These are phyloP conservation scores for Zymoseptoria crescenta DNA, from an alignment of 2,329 filamentous ascomycete genomes.

Conservation along the genomic window DNA sequence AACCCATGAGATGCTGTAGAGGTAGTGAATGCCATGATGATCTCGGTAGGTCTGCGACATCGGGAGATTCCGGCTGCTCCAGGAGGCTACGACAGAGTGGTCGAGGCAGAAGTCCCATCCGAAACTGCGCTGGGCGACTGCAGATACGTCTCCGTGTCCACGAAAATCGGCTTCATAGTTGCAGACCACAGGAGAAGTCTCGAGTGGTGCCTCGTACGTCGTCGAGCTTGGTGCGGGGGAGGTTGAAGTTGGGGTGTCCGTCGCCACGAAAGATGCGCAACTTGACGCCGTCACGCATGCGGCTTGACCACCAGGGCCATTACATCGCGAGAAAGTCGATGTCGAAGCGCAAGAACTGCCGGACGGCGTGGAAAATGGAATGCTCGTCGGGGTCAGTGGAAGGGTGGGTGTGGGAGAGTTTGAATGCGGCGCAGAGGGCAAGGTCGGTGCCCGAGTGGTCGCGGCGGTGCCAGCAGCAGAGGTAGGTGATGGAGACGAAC, in stretches of 20 bases:
- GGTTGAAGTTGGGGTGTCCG: neutral
- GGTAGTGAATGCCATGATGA: neutral
- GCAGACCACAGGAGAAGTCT: neutral
- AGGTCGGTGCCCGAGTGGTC: too few species aligned
- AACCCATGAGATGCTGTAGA: neutral
- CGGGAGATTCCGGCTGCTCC: too few species aligned
- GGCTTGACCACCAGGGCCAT: neutral
- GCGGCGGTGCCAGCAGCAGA: too few species aligned
- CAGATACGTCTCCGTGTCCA: conserved; percentile 2
- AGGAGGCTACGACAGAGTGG: too few species aligned
- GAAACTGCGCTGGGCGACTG: neutral
- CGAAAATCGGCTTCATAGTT: conserved; percentile 5
- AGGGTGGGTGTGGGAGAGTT: too few species aligned
- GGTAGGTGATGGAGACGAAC: neutral
- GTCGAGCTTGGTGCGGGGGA: neutral
- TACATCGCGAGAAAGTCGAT: neutral
- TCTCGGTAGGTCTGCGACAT: neutral
- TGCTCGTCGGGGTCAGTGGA: too few species aligned
- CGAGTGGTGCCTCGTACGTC: neutral
- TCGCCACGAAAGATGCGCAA: conserved; percentile 1
- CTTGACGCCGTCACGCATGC: neutral
- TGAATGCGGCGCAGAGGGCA: too few species aligned
- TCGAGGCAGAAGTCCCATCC: neutral
- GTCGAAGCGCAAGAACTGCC: neutral
- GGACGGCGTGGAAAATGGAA: too few species aligned